Base-by-base conservation (phyloP, 352 stramenopile species). In the Phytopythium vexans region DNA sequence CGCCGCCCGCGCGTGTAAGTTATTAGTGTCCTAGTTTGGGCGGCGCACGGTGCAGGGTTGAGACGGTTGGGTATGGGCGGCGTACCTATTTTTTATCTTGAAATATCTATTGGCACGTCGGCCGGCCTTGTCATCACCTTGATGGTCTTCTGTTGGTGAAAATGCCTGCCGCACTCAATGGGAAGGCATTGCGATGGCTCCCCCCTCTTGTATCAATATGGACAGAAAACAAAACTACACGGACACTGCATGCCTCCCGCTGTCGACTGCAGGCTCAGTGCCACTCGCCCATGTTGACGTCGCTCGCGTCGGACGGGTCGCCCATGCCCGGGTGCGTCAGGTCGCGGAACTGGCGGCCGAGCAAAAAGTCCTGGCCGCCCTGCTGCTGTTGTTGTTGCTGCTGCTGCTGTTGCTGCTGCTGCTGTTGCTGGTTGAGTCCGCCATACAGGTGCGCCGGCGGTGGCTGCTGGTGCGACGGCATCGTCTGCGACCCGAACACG, bases 201-300 rank as follows among this genome's bases (percentile, higher is more conserved):
- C 27, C 5, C 31, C 10, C 43, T 14, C 1, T n/a, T 4, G 14
- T 21, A 39, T 10, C 32, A 33, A 12, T 31, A 39, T 14, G 27
- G 27, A 49, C 43, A 49, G 31, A 27, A 39, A 33, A 32, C 4
- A 33, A n/a, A 36, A 37, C 42, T 12, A 16, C 14, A 11, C 38
- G 6, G 38, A 21, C 33, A 9, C 7, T 2, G 7, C 48, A 9
- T 45, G 21, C 21, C 21, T 27, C 21, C 21, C 21, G 21, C 21
- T 27, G 21, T 27, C 21, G 21, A 27, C 21, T 27, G 21, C 21
- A 27, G 1, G 21, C 1, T 27, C 21, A 82, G 41, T 77, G 64
- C 74, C 77, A 88, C 40, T 86, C 70, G 49, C 66, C 62, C 74
- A 88, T 85, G 53, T 86, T 70, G 34, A 84, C 74, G 49, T 84